phyloP scores from a whole-genome alignment of 1,139 yeast species.

The Zhuliangozyma blackwelliae region DNA sequence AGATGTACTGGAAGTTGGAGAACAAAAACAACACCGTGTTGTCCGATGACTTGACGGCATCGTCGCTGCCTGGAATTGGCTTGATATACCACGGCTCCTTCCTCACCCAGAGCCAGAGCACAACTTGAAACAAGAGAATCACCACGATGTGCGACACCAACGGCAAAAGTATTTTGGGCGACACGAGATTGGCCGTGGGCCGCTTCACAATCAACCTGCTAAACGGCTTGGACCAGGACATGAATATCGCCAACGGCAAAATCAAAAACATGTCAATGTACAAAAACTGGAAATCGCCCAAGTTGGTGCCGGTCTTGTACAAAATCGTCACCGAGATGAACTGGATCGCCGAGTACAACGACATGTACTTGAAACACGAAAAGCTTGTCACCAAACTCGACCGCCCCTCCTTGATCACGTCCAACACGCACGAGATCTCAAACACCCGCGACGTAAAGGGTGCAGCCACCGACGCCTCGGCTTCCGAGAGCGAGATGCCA shows the following conservation, averaged over 20 bases:
- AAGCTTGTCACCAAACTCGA: constrained; percentile 93
- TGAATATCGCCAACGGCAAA: constrained; percentile 88
- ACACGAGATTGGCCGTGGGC: constrained; percentile 91
- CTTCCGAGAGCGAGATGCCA: constrained; percentile 92
- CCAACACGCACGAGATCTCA: constrained; percentile 88
- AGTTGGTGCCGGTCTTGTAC: constrained; percentile 83
- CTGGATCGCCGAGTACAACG: constrained; percentile 93
- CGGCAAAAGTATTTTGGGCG: constrained; percentile 82
- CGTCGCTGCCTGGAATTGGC: constrained; percentile 84
- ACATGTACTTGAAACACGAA: constrained; percentile 97
- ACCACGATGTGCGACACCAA: constrained; percentile 67
- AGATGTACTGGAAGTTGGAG: constrained; percentile 84
- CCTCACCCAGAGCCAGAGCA: constrained; percentile 61
- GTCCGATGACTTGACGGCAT: constrained; percentile 81
- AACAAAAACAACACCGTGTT: constrained; percentile 79
- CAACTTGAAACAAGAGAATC: constrained; percentile 59
- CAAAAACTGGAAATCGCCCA: constrained; percentile 96
- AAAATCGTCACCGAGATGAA: constrained; percentile 80
- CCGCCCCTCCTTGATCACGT: constrained; percentile 90
- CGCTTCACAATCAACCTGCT: constrained; percentile 59
- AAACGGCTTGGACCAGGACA: constrained; percentile 95
- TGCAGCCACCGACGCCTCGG: constrained; percentile 98
- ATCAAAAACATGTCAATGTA: constrained; percentile 89
- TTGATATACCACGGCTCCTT: constrained; percentile 68
- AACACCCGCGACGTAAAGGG: constrained; percentile 90